Conservation (phyloP, 1,139 yeast species). For the Candida sojae region DNA sequence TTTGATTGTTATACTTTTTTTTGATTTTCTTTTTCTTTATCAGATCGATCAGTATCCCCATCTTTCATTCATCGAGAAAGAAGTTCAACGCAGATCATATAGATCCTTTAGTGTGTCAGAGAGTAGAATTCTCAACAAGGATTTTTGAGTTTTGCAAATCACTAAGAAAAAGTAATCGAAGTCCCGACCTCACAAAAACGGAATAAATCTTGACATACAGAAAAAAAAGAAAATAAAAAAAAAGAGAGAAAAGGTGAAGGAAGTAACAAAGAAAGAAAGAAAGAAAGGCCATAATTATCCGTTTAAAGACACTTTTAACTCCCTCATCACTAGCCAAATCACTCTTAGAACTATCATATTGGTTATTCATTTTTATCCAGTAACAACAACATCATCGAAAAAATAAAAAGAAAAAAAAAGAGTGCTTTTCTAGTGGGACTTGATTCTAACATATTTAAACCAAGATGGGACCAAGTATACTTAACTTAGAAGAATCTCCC, state of each 20-base stretch:
- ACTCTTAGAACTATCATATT: too few relatives aligned
- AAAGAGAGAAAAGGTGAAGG: neutral
- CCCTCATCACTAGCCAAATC: too few relatives aligned
- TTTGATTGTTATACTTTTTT: neutral
- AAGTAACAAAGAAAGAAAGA: neutral
- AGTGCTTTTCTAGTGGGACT: neutral
- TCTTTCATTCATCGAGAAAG: neutral
- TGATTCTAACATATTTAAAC: neutral
- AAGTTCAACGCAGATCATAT: neutral
- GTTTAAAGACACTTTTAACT: too few relatives aligned
- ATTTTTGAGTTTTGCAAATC: neutral
- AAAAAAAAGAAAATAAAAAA: neutral
- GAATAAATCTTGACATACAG: neutral
- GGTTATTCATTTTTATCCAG: too few relatives aligned
- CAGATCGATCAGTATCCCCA: conserved; percentile 1
- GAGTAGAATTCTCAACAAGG: neutral
- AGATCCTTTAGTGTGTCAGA: neutral
- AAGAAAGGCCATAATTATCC: too few relatives aligned
- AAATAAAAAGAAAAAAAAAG: neutral
- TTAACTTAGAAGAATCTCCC: neutral
- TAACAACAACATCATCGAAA: neutral
- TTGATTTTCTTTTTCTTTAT: neutral
- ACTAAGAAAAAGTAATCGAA: too few relatives aligned
- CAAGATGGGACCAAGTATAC: neutral
- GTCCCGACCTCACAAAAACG: neutral